Evolutionary conservation across 2,329 filamentous ascomycete species (phyloP), one percentile per base, ranked within the genome.

Genomic region (Colletotrichum aenigma): DNA sequence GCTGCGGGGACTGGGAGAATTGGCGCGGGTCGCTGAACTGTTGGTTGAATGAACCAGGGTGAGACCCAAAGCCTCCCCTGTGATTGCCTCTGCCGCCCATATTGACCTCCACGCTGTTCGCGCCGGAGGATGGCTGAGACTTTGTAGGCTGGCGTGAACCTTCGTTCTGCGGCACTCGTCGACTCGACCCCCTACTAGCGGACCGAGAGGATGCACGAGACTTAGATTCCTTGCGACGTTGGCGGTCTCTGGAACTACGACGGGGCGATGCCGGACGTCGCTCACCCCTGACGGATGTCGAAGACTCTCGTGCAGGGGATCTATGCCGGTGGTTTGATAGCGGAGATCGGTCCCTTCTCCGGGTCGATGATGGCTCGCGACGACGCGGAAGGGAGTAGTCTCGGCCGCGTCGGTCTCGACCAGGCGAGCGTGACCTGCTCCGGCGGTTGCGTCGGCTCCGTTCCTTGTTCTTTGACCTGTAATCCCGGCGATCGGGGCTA

Each of bases 1-100:
- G 90, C 70, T 90, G 89, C 52, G 92, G 90, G n/a, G 92, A 92
- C 62, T 90, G 88, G 28, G 88, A 88, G 79, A 90, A 91, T 71
- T 88, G 87, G 52, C 86, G 84, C 26, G 82, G 70, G 55, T 78
- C 77, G 32, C 82, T 83, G 72, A 82, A 84, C 75, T 83, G 82
- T 58, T 82, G 81, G 70, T 83, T 83, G 69, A 83, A 83, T 32
- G 81, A 82, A 73, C 82, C 80, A 71, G 82, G 83, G 74, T 83
- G 81, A 62, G 71, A 75, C 43, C 48, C 70, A 70, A 82, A 84
- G 60, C 81, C 80, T 34, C 79, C 81, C 30, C 79, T 79, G 79
- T 81, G 83, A 70, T 79, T 81, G 32, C 82, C 82, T 77, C 83
- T 79, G 26, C 80, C 79, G 55, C 79, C 77, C 83, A 85, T 85